Evolutionary conservation across 345 rosid species (phyloP).

Genomic region (Aethionema arabicum): DNA sequence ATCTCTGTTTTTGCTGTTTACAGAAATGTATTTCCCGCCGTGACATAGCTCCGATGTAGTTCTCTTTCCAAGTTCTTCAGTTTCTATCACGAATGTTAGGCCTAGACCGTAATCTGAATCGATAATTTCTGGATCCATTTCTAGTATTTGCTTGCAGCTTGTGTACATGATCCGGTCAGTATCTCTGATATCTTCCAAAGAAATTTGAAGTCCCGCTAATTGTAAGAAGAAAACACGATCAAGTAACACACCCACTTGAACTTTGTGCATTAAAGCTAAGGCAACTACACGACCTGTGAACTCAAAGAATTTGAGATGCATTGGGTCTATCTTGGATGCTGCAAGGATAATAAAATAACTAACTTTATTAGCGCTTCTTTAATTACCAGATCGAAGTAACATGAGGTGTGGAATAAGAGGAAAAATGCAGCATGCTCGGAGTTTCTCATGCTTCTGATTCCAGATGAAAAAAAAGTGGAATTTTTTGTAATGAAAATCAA

Average conservation of each 20-base stretch:
- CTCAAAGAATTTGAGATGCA: conserved; percentile 77
- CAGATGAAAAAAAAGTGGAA: too few relatives aligned
- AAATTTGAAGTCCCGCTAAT: conserved; percentile 58
- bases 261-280: conserved; percentile 86
- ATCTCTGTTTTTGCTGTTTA: conserved; percentile 73
- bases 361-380: background rate
- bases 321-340: conserved; percentile 88
- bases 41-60: conserved; percentile 59
- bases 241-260: conserved; percentile 83
- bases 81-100: conserved; percentile 75
- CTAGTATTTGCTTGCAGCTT: conserved; percentile 83
- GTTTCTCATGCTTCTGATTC: too few relatives aligned
- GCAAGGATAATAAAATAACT: conserved; percentile 37
- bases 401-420: background rate
- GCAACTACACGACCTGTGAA: conserved; percentile 91
- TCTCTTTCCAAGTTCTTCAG: conserved; percentile 80
- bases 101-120: conserved; percentile 70
- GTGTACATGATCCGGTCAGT: conserved; percentile 78
- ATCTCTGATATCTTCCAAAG: conserved; percentile 78
- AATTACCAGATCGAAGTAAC: background rate
- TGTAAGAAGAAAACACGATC: conserved; percentile 85
- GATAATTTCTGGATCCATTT: conserved; percentile 78
- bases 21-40: conserved; percentile 63
- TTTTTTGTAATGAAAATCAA: too few relatives aligned
- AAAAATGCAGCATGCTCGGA: too few relatives aligned